Base-by-base conservation (phyloP, 108 stramenopile genomes). In the Asterionellopsis glacialis region DNA sequence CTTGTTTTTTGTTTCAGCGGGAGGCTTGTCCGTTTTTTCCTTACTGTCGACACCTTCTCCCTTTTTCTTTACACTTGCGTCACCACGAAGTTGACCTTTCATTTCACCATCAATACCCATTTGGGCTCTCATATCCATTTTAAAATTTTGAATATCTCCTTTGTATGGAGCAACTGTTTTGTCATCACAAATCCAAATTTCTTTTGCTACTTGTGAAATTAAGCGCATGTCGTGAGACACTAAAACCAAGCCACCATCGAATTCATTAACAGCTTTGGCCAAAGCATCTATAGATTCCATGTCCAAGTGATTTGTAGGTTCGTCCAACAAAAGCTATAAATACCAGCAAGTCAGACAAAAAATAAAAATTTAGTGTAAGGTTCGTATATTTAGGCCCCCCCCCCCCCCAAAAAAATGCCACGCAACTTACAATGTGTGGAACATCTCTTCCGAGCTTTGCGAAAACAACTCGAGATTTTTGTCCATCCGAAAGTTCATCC, bases 201-300 rank as follows among this genome's bases (percentile, higher is more conserved):
- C 98, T 49, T 97, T 83, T 13, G 95, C 96, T 0, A 98, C 96
- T 71, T 98, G 94, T 13, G 84, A 83, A 61, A 99, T 99, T 41
- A 99, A 79, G 21, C 97, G 81, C 94, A 98, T 98, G 75, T 99
- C 99, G 74, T 99, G 99, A n/a, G 83, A 88, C 4, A 99, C 97
- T 55, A 98, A 73, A 0, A 98, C 90, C 65, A 99, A 75, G 7
- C 97, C 98, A 38, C 99, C 97, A 51, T 78, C 80, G 79, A 95
- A 99, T 45, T 95, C 92, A 64, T 98, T 96, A 55, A 99, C 96
- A 16, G 97, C 99, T 28, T 86, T 88, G 55, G 97, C 97, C 51
- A 99, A 74, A 9, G 94, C 85, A 80, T 98, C 99, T 55, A 99
- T 99, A 52, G 77, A 76, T 77, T 99, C 98, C 94, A 97, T 98